Evolutionary conservation across 257 asterid species (phyloP).

Genomic region (Gentiana dahurica): DNA sequence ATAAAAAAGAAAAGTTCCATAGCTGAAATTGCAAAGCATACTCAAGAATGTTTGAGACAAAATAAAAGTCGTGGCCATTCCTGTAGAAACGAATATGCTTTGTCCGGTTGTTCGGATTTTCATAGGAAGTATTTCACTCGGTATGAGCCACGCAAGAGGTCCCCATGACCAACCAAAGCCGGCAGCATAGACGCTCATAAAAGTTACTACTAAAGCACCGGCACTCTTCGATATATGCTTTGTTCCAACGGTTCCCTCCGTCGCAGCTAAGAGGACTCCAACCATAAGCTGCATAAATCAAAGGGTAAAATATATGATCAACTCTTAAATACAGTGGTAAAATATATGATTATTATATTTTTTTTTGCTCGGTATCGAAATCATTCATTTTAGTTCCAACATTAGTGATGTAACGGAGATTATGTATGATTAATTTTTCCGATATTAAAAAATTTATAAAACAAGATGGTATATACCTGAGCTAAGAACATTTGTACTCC

Average conservation of each 20-base stretch:
- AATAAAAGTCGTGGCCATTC: conserved; percentile 1
- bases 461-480: too few relatives aligned
- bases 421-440: too few relatives aligned
- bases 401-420: too few relatives aligned
- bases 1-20: conserved; percentile 12
- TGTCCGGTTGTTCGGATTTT: conserved; percentile 15
- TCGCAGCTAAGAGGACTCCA: background rate
- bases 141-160: conserved; percentile 7
- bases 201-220: background rate
- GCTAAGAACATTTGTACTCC: too few relatives aligned
- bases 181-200: conserved; percentile 9
- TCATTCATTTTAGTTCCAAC: too few relatives aligned
- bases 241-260: background rate
- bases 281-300: conserved; percentile 1
- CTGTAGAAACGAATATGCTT: conserved; percentile 11
- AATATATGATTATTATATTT: too few relatives aligned
- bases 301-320: too few relatives aligned
- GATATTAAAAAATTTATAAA: too few relatives aligned
- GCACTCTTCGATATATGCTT: background rate
- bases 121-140: conserved; percentile 15
- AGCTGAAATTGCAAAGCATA: conserved; percentile 5
- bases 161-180: conserved; percentile 18
- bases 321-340: too few relatives aligned
- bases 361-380: too few relatives aligned
- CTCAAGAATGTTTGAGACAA: conserved; percentile 10